Percentiles rank a stretch among this genome's conserved stretches.
These are phyloP conservation scores for Simplicillium sp. DNA, from an alignment of 2,329 filamentous ascomycete genomes.

Conservation along the genomic window DNA sequence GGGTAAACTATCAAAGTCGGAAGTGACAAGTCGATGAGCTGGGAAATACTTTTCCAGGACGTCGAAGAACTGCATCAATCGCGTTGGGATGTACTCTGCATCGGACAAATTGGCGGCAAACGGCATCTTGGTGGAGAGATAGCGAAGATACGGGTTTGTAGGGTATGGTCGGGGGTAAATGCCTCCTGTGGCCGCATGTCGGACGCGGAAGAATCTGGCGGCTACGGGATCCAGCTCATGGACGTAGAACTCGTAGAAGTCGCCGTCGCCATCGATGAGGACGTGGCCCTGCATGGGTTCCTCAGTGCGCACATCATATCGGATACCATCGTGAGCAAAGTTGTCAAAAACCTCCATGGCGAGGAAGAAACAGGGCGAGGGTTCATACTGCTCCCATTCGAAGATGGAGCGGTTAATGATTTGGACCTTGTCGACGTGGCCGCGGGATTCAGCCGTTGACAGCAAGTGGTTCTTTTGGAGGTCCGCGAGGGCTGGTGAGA, in stretches of 20 bases:
- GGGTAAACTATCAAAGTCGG: slow-evolving; percentile 82
- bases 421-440: slow-evolving; percentile 78
- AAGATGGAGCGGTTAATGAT: slow-evolving; percentile 95
- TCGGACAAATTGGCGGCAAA: slow-evolving; percentile 66
- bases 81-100: slow-evolving; percentile 90
- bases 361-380: slow-evolving; percentile 91
- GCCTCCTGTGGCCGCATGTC: slow-evolving; percentile 62
- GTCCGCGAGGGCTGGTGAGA: slow-evolving; percentile 70
- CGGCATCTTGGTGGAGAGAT: slow-evolving; percentile 54
- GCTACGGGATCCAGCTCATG: slow-evolving; percentile 73
- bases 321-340: slow-evolving; percentile 88
- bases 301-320: slow-evolving; percentile 77
- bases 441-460: slow-evolving; percentile 55
- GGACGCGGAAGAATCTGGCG: slow-evolving; percentile 72
- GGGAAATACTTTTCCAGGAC: slow-evolving; percentile 84
- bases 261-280: slow-evolving; percentile 72
- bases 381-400: slow-evolving; percentile 83
- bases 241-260: slow-evolving; percentile 93
- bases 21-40: slow-evolving; percentile 76
- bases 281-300: slow-evolving; percentile 81
- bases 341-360: slow-evolving; percentile 98
- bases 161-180: slow-evolving; percentile 55
- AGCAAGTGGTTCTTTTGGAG: slow-evolving; percentile 66
- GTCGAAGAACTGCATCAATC: slow-evolving; percentile 94
- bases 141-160: slow-evolving; percentile 44